A percentile compares a stretch with the other conserved stretches of the same genome.
Conservation (phyloP, 768 basidiomycete species). For the Hemileccinum impolitum region DNA sequence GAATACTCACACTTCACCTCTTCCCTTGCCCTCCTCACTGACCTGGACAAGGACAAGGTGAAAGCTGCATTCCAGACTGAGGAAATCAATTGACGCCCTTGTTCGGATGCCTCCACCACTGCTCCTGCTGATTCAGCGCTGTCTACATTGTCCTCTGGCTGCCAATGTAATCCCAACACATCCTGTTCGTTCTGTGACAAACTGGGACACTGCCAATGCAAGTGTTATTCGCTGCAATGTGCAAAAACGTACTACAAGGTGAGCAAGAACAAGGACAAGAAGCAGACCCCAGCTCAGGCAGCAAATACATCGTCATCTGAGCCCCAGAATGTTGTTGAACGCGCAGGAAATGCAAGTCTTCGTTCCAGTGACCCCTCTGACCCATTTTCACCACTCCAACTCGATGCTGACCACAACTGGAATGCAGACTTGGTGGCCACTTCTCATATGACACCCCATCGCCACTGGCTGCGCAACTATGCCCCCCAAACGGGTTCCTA, state of each 20-base stretch:
- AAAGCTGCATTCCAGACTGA: conserved; percentile 1
- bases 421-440: conserved; percentile 3
- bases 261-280: too few species aligned
- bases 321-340: not conserved
- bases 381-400: not conserved
- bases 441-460: conserved; percentile 2
- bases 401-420: not conserved
- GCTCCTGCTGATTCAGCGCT: not conserved
- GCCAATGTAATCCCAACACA: not conserved
- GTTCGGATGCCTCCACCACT: not conserved
- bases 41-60: conserved; percentile 8
- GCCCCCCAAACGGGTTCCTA: not conserved
- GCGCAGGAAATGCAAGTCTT: too few species aligned
- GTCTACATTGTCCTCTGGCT: not conserved
- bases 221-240: too few species aligned
- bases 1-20: too few species aligned
- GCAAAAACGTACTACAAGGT: too few species aligned
- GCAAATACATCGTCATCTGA: not conserved
- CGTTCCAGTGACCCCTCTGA: too few species aligned
- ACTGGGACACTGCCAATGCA: conserved; percentile 1
- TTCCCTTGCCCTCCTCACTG: conserved; percentile 6
- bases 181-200: conserved; percentile 1
- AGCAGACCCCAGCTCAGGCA: too few species aligned
- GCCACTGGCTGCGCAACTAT: not conserved
- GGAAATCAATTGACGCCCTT: not conserved